Evolutionary conservation across 2,329 filamentous ascomycete genomes (phyloP).

Genomic region (Geosmithia morbida): DNA sequence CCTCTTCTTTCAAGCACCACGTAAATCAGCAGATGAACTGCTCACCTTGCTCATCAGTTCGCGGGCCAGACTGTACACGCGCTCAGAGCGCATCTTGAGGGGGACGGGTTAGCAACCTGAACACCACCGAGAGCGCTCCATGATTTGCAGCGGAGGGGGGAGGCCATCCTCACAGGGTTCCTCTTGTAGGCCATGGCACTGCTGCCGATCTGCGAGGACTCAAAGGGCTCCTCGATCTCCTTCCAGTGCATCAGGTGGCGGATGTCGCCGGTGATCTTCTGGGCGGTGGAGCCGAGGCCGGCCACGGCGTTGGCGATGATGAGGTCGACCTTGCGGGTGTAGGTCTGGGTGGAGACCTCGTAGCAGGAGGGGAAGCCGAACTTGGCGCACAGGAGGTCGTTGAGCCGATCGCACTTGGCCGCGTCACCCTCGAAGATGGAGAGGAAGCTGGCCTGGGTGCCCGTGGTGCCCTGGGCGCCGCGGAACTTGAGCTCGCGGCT

Average conservation of each 20-base stretch:
- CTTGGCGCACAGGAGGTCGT: slow-evolving; percentile 40
- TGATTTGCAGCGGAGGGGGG: too few relatives aligned
- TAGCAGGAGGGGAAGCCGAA: slow-evolving; percentile 36
- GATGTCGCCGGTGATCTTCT: slow-evolving; percentile 59
- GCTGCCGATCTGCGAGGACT: slow-evolving; percentile 63
- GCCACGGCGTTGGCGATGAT: slow-evolving; percentile 68
- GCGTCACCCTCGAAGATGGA: slow-evolving; percentile 28
- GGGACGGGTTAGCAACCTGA: background rate
- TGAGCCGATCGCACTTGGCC: slow-evolving; percentile 36
- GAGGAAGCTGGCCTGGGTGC: slow-evolving; percentile 63
- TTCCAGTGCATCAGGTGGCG: slow-evolving; percentile 62
- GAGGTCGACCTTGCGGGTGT: slow-evolving; percentile 68
- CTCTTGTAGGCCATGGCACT: slow-evolving; percentile 28
- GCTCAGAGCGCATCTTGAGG: slow-evolving; percentile 29
- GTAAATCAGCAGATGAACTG: too few relatives aligned
- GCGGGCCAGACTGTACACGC: slow-evolving; percentile 29
- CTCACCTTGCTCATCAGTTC: slow-evolving; percentile 15
- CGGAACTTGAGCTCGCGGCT: slow-evolving; percentile 60
- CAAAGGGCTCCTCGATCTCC: slow-evolving; percentile 76
- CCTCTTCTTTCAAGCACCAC: background rate
- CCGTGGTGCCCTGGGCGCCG: slow-evolving; percentile 53
- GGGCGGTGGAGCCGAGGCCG: slow-evolving; percentile 62
- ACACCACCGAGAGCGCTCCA: too few relatives aligned
- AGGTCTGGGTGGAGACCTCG: slow-evolving; percentile 50
- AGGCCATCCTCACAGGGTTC: slow-evolving; percentile 14